These are phyloP conservation scores for Pterocarpus macrocarpus DNA, from an alignment of 306 rosid species.

Conservation along the genomic window DNA sequence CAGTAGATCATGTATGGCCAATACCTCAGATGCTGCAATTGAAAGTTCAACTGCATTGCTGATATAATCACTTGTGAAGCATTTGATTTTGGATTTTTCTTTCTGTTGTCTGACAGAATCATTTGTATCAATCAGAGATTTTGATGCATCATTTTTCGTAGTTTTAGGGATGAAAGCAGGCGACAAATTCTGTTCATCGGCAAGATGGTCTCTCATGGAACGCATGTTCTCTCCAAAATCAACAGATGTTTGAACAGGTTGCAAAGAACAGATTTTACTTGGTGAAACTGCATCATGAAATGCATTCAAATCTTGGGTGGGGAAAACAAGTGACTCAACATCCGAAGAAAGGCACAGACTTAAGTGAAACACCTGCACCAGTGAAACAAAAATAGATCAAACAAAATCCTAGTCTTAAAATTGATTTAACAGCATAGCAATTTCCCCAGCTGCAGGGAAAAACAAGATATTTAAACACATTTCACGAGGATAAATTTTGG, in stretches of 20 bases:
- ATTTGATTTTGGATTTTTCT: constrained; percentile 49
- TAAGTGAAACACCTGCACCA: constrained; percentile 70
- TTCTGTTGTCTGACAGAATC: constrained; percentile 46
- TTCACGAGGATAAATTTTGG: constrained; percentile 20
- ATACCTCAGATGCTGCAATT: constrained; percentile 89
- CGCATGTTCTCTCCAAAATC: constrained; percentile 50
- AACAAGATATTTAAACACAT: constrained; percentile 24
- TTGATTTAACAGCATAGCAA: not conserved
- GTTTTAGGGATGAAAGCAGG: constrained; percentile 49
- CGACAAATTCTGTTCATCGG: constrained; percentile 49
- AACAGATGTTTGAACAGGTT: constrained; percentile 50
- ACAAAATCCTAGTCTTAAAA: constrained; percentile 18
- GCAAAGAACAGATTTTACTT: constrained; percentile 47
- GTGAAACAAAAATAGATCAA: constrained; percentile 39
- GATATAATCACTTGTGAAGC: constrained; percentile 57
- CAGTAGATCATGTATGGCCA: constrained; percentile 76
- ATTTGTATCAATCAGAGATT: constrained; percentile 47
- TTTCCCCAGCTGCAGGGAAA: constrained; percentile 23
- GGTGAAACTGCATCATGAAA: constrained; percentile 51
- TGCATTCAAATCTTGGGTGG: constrained; percentile 59
- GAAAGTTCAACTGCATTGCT: constrained; percentile 77
- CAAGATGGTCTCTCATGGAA: constrained; percentile 24
- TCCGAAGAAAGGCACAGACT: constrained; percentile 74
- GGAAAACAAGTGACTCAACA: constrained; percentile 53
- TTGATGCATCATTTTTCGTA: constrained; percentile 43